Evolutionary conservation across 1,284 basidiomycete genomes (phyloP), one percentile per base, ranked within the genome.

Genomic region (Cutaneotrichosporon cavernicola): DNA sequence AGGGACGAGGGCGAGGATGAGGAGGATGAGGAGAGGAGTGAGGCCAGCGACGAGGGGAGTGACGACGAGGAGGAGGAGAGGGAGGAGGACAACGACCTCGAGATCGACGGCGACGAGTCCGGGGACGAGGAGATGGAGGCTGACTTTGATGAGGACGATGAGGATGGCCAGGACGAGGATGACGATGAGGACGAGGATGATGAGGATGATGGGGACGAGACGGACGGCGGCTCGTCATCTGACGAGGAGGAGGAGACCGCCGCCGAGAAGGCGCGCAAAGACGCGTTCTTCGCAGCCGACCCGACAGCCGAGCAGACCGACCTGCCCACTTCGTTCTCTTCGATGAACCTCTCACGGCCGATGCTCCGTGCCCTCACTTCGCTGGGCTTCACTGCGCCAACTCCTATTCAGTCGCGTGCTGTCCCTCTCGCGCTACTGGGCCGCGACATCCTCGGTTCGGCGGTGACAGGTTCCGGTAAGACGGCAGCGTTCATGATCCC

Each of bases 401-500:
- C 97, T 1, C 96, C 96, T 0, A 98, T 99, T 61, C 95, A 99
- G 81, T 87, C 90, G 1, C 88, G 91, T 56, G 90, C 94, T 8
- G 92, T 99, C 58, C 95, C 95, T 13, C 88, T 95, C 53, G 94
- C 92, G 31, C 85, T 99, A 16, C 82, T 95, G 18, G 96, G 96
- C 60, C 94, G 97, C 74, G 95, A 98, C 78, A 86, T 98, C 49
- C 93, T 99, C 59, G 96, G 94, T 49, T 90, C 88, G 65, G 95
- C 96, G 21, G 91, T 96, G 13, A 98, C 95, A 11, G 95, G 95
- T 68, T 96, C 92, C 5, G 95, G 95, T 69, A 98, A 98, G 83
- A 98, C 95, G 1, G 94, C 92, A 11, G 95, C 96, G 11, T 98
- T 97, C 82, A 89, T 91, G 76, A 89, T 98, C 66, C 95, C 95